phyloP scores from a whole-genome alignment of 2,329 filamentous ascomycete genomes.

The Lanzia echinophila region DNA sequence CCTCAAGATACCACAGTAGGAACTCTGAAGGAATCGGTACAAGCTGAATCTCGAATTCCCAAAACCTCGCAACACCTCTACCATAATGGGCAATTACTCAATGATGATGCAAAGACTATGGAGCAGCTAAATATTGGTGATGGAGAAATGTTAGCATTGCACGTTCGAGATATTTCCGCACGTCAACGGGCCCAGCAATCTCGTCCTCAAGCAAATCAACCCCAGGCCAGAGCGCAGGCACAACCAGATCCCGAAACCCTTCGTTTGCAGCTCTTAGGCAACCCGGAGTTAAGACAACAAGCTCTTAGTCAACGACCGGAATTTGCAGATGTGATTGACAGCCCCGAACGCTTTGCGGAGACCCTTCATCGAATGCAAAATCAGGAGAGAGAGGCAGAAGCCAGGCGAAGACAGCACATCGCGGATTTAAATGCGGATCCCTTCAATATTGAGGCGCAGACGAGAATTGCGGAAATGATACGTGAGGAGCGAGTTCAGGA shows the following conservation, averaged over 20 bases:
- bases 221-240: constrained; percentile 24
- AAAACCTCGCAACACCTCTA: constrained; percentile 74
- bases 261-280: constrained; percentile 73
- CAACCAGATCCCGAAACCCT: constrained; percentile 70
- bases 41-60: constrained; percentile 73
- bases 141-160: constrained; percentile 87
- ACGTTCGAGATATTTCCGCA: constrained; percentile 53
- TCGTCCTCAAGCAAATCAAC: constrained; percentile 13
- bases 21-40: constrained; percentile 80
- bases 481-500: constrained; percentile 89
- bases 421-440: constrained; percentile 85
- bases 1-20: constrained; percentile 75
- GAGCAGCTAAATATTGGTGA: constrained; percentile 74
- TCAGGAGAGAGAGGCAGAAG: constrained; percentile 64
- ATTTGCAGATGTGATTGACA: constrained; percentile 68
- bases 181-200: constrained; percentile 33
- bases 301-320: constrained; percentile 68
- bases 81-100: constrained; percentile 78
- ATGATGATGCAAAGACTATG: constrained; percentile 72
- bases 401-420: constrained; percentile 75
- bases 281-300: constrained; percentile 65
- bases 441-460: constrained; percentile 87
- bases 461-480: constrained; percentile 94
- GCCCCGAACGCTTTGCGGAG: constrained; percentile 69
- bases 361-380: constrained; percentile 62